phyloP scores from a whole-genome alignment of 1,284 basidiomycete genomes.

The Sporisorium reilianum region DNA sequence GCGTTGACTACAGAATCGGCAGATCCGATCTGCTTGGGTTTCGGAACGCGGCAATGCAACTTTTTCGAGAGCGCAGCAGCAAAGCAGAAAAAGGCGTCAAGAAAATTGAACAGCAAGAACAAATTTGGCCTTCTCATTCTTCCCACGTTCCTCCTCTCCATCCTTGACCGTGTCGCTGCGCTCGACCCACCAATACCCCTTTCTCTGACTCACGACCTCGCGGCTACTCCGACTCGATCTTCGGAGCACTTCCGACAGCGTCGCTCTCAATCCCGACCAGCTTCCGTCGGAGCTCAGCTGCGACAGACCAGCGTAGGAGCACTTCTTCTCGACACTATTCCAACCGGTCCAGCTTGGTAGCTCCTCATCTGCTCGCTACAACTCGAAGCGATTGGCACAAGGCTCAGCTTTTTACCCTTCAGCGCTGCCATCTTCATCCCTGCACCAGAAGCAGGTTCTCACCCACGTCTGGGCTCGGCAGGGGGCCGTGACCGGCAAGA shows the following conservation, averaged over 20 bases:
- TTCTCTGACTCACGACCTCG: too few relatives aligned
- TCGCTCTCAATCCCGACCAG: background rate
- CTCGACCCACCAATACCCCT: background rate
- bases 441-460: background rate
- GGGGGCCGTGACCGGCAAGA: conserved; percentile 7
- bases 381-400: background rate
- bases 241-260: background rate
- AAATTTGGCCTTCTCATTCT: conserved; percentile 13
- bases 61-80: conserved; percentile 16
- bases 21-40: conserved; percentile 10
- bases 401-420: background rate
- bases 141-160: background rate
- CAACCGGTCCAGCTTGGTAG: too few relatives aligned
- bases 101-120: conserved; percentile 12
- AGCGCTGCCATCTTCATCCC: background rate
- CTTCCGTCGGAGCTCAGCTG: background rate
- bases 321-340: too few relatives aligned
- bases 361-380: background rate
- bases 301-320: too few relatives aligned
- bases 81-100: conserved; percentile 1
- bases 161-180: background rate
- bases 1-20: conserved; percentile 33
- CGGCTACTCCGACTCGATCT: background rate
- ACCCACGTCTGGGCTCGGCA: conserved; percentile 4
- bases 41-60: conserved; percentile 43